Evolutionary conservation across 2,329 filamentous ascomycete species (phyloP).

Genomic region (Calycina herbarum): DNA sequence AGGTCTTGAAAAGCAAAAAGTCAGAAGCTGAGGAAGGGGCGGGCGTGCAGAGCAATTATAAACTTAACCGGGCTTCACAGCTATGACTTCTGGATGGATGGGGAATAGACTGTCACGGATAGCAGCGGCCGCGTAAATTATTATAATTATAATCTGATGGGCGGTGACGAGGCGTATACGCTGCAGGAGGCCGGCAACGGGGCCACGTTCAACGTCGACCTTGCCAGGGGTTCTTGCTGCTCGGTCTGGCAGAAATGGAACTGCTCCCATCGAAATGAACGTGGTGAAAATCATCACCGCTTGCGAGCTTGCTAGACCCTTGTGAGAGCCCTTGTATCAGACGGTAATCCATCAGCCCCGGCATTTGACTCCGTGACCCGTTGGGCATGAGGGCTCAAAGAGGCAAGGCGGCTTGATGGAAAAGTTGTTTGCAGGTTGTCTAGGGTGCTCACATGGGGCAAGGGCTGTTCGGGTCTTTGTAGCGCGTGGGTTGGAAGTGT

Average conservation of each 20-base stretch:
- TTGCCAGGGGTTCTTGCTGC: constrained; percentile 11
- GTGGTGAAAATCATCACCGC: constrained; percentile 6
- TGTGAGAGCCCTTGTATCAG: constrained; percentile 20
- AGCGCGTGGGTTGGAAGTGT: constrained; percentile 10
- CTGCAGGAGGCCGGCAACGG: constrained; percentile 15
- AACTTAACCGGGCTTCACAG: constrained; percentile 25
- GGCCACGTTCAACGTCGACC: constrained; percentile 18
- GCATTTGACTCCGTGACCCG: constrained; percentile 28
- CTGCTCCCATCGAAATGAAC: not conserved
- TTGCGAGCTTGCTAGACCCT: not conserved
- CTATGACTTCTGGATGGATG: constrained; percentile 16
- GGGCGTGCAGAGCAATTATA: constrained; percentile 17
- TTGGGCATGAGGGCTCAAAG: constrained; percentile 14
- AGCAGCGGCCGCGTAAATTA: constrained; percentile 27
- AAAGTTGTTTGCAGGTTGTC: constrained; percentile 13
- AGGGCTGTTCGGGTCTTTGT: constrained; percentile 10
- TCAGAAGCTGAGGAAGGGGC: constrained; percentile 13
- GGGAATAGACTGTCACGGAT: constrained; percentile 14
- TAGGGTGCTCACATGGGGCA: constrained; percentile 22
- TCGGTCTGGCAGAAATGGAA: constrained; percentile 3
- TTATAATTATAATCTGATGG: constrained; percentile 20
- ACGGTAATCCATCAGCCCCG: constrained; percentile 25
- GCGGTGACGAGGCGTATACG: constrained; percentile 28
- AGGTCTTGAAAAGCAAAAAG: constrained; percentile 17
- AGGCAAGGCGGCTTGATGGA: constrained; percentile 2